Base-by-base conservation (phyloP, 768 basidiomycete genomes). In the Lentinula sp. region DNA sequence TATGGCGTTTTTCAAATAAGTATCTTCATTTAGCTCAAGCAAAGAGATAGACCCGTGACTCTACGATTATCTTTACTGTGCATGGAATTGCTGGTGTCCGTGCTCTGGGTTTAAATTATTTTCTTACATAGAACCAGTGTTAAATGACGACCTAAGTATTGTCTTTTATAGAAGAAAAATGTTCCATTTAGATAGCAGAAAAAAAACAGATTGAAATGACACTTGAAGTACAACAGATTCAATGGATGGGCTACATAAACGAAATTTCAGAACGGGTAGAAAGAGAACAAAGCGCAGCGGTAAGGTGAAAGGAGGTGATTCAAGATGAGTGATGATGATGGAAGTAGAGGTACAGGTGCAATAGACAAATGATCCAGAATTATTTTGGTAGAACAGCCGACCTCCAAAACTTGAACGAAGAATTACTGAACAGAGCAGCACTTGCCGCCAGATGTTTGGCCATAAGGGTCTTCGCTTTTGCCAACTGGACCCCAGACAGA, bases 401-500 rank as follows among this genome's bases (percentile, higher is more conserved):
- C 39, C 39, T 41, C 15, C 10, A 2, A 42, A 32, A 12, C 20
- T 7, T n/a, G 41, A 9, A 9, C 16, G 28, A 15, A 41, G 9
- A 39, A 37, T 73, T 68, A 88, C 77, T 87, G 87, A 65, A 89
- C 74, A 32, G 77, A 79, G 75, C 87, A 89, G 62, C 85, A 87
- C 64, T 78, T 61, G 67, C 68, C 65, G 65, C 77, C 81, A 56
- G 76, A 81, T 68, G 79, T 74, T 70, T 85, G 37, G 41, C 23
- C 89, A 69, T 94, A 98, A 52, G 96, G 96, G 71, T 99, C 96
- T 62, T 96, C 93, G 46, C 85, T 85, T 70, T 90, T 91, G 65
- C 85, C 86, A n/a, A 96, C 87, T 23, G 92, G 88, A 9, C 97
- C 97, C 97, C 97, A 99, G 1, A 99, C 93, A 18, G 91, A 94